These are phyloP conservation scores for Sphaerosporella brunnea DNA, from an alignment of 495 filamentous ascomycete genomes.

Conservation along the genomic window DNA sequence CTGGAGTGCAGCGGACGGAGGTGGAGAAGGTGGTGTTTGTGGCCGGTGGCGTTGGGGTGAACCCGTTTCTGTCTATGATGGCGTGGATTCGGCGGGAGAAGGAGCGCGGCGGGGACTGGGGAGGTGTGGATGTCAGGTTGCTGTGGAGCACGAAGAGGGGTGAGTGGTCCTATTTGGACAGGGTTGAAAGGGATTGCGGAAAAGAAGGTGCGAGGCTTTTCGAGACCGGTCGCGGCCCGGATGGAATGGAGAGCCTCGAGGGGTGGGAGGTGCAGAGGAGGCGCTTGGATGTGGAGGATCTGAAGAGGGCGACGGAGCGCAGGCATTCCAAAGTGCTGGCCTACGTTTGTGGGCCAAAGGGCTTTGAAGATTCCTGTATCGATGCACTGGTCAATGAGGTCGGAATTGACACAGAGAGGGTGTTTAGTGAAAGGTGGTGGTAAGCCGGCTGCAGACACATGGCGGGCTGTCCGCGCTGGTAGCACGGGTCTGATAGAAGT, in stretches of 20 bases:
- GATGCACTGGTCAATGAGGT: conserved; percentile 4
- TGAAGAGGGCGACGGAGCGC: conserved; percentile 20
- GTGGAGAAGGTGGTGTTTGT: conserved; percentile 21
- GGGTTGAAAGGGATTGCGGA: conserved; percentile 26
- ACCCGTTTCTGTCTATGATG: conserved; percentile 31
- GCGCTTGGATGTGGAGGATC: conserved; percentile 11
- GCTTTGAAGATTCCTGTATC: conserved; percentile 10
- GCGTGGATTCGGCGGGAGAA: conserved; percentile 52
- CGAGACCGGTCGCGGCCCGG: conserved; percentile 26
- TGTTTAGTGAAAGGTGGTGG: conserved; percentile 34
- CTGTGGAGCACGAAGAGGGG: conserved; percentile 11
- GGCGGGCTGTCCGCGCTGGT: too few relatives aligned
- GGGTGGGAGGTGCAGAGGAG: conserved; percentile 28
- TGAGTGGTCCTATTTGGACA: neutral
- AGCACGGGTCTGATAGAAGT: too few relatives aligned
- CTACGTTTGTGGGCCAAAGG: conserved; percentile 15
- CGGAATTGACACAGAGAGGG: conserved; percentile 4
- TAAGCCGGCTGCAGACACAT: too few relatives aligned
- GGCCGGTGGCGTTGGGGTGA: conserved; percentile 23
- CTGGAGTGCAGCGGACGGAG: conserved; percentile 10
- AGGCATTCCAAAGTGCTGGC: conserved; percentile 8
- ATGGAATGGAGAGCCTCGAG: conserved; percentile 45
- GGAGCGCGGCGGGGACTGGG: conserved; percentile 55
- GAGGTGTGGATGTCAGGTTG: conserved; percentile 59
- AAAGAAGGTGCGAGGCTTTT: conserved; percentile 37